These are phyloP conservation scores for Thraustochytrium sp. DNA, from an alignment of 352 stramenopile genomes.

Conservation along the genomic window DNA sequence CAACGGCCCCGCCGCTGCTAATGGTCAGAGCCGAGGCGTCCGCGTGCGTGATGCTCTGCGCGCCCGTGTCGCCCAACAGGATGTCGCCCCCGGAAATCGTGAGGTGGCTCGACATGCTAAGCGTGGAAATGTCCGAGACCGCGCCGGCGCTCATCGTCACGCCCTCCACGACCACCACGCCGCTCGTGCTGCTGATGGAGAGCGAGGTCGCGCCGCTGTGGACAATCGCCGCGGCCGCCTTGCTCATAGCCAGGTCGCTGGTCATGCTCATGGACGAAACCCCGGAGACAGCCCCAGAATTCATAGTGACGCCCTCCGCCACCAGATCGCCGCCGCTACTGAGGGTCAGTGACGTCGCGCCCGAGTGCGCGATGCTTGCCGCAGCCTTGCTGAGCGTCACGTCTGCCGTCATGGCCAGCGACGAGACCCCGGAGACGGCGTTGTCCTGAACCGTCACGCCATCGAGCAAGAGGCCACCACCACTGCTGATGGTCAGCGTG, in stretches of 20 bases:
- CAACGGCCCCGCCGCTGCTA: background rate
- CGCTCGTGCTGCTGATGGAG: background rate
- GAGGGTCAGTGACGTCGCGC: background rate
- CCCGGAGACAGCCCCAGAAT: background rate
- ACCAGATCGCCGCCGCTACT: background rate
- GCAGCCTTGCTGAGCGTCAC: background rate
- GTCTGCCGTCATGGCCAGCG: background rate
- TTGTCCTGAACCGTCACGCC: background rate
- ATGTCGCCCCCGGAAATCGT: background rate
- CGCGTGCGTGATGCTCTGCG: background rate
- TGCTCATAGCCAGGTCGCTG: background rate
- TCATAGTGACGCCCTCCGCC: background rate
- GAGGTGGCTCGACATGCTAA: background rate
- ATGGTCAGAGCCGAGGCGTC: background rate
- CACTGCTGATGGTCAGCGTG: background rate
- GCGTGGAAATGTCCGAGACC: background rate
- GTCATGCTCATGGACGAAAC: background rate
- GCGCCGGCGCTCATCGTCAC: background rate
- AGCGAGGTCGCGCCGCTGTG: background rate
- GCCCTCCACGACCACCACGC: background rate
- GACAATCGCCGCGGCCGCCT: background rate
- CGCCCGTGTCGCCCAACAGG: background rate
- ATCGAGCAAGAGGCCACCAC: background rate
- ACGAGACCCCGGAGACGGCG: background rate
- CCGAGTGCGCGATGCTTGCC: background rate